Evolutionary conservation across 2,329 filamentous ascomycete genomes (phyloP).

Genomic region (Aureobasidium vineae): DNA sequence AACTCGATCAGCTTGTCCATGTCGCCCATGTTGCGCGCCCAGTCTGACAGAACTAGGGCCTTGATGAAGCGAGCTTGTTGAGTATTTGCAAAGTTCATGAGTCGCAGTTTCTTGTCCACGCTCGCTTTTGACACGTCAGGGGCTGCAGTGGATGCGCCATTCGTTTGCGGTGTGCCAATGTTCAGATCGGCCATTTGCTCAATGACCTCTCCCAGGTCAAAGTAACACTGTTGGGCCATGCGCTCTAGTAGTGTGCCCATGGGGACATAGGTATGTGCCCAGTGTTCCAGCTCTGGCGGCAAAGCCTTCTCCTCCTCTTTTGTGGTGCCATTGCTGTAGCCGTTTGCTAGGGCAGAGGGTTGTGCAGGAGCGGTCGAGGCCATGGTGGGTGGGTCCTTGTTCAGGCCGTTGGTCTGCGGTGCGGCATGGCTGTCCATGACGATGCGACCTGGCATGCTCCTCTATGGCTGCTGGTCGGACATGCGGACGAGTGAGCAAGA

Average conservation of each 20-base stretch:
- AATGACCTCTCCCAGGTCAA: constrained; percentile 69
- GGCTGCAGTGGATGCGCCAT: constrained; percentile 42
- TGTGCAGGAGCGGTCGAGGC: constrained; percentile 29
- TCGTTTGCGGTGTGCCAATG: constrained; percentile 34
- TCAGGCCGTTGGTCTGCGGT: constrained; percentile 40
- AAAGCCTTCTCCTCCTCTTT: constrained; percentile 3
- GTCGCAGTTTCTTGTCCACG: constrained; percentile 68
- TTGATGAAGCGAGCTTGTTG: constrained; percentile 90
- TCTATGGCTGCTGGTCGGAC: constrained; percentile 30
- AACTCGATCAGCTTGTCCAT: constrained; percentile 89
- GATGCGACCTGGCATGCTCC: constrained; percentile 51
- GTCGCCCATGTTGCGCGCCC: constrained; percentile 75
- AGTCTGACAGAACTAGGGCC: constrained; percentile 83
- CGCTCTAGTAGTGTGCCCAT: constrained; percentile 73
- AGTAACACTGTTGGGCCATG: constrained; percentile 79
- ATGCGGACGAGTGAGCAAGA: constrained; percentile 17
- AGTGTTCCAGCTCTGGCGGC: constrained; percentile 59
- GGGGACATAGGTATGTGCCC: constrained; percentile 72
- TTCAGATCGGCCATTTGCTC: constrained; percentile 63
- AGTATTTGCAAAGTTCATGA: constrained; percentile 76
- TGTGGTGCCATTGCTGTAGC: constrained; percentile 24
- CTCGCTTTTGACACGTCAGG: constrained; percentile 65
- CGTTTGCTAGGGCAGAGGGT: constrained; percentile 29
- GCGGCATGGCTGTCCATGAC: constrained; percentile 49
- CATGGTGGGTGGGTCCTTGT: constrained; percentile 31